These are phyloP conservation scores for Oryza officinalis DNA, from an alignment of 176 grass and related monocot species.

Conservation along the genomic window DNA sequence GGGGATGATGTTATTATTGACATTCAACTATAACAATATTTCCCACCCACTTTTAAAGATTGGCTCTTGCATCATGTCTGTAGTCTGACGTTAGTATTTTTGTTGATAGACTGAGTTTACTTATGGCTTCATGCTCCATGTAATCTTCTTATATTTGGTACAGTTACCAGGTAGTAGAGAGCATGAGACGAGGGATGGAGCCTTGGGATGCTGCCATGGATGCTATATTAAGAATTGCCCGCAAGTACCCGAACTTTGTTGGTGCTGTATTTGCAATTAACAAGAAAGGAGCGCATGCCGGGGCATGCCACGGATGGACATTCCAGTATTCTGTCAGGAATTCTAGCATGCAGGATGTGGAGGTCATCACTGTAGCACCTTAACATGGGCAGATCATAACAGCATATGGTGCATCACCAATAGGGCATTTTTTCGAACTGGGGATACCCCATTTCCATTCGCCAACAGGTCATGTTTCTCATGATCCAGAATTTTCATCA, in stretches of 20 bases:
- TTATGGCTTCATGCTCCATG: not conserved
- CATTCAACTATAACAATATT: not conserved
- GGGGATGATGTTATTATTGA: not conserved
- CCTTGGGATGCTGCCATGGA: slow-evolving; percentile 66
- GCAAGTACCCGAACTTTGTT: slow-evolving; percentile 68
- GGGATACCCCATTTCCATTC: not conserved
- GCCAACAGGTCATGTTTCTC: not conserved
- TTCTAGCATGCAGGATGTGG: slow-evolving; percentile 70
- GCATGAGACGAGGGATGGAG: slow-evolving; percentile 85
- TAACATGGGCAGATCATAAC: slow-evolving; percentile 14
- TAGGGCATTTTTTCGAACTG: not conserved
- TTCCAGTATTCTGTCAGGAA: slow-evolving; percentile 86
- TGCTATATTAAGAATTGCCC: slow-evolving; percentile 85
- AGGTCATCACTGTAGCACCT: slow-evolving; percentile 69
- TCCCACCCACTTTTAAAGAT: not conserved
- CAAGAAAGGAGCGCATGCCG: slow-evolving; percentile 62
- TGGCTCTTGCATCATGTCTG: not conserved
- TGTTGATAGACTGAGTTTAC: not conserved
- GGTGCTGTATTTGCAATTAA: slow-evolving; percentile 77
- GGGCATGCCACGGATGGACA: slow-evolving; percentile 83
- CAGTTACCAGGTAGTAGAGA: slow-evolving; percentile 95
- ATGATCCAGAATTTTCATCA: not conserved
- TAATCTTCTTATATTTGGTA: slow-evolving; percentile 1
- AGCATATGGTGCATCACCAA: slow-evolving; percentile 1
- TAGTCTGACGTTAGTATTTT: not conserved